phyloP scores from a whole-genome alignment of 2,329 filamentous ascomycete species.

The Ascochyta fabae region DNA sequence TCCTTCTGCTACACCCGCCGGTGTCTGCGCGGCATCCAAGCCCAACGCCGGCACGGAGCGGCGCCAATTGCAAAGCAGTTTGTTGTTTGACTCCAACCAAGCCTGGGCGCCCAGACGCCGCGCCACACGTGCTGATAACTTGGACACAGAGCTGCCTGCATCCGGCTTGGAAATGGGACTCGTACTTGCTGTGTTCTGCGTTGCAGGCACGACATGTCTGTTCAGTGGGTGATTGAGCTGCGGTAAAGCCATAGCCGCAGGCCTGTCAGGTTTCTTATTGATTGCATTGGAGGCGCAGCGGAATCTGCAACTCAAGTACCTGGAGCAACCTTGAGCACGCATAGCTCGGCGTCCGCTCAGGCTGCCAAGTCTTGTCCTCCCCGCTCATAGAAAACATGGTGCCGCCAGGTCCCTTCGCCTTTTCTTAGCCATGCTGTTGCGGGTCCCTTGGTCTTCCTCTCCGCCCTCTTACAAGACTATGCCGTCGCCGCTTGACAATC shows the following conservation, averaged over 20 bases:
- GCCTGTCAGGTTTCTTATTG: conserved; percentile 3
- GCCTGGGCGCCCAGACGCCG: conserved; percentile 23
- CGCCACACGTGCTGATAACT: conserved; percentile 22
- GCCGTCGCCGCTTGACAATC: conserved; percentile 3
- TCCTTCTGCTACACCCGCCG: neutral
- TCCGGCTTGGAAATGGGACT: conserved; percentile 19
- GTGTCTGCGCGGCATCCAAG: conserved; percentile 3
- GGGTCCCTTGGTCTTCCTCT: conserved; percentile 19
- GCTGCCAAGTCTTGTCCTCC: conserved; percentile 41
- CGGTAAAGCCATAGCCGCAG: conserved; percentile 8
- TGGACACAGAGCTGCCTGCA: conserved; percentile 18
- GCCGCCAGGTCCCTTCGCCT: conserved; percentile 25
- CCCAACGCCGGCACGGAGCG: conserved; percentile 19
- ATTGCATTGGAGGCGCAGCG: conserved; percentile 15
- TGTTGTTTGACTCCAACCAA: conserved; percentile 17
- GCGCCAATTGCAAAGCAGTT: conserved; percentile 17
- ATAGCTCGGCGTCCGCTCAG: conserved; percentile 19
- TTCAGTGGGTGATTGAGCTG: conserved; percentile 1
- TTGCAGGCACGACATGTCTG: neutral
- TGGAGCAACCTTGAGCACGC: conserved; percentile 10
- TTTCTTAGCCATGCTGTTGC: conserved; percentile 20
- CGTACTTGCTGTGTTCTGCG: neutral
- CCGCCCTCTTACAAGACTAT: conserved; percentile 24
- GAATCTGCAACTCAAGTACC: conserved; percentile 4
- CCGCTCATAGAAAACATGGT: conserved; percentile 36